Conservation (phyloP, 371 early-diverging fungal genomes). For the Mucor plumbeus region DNA sequence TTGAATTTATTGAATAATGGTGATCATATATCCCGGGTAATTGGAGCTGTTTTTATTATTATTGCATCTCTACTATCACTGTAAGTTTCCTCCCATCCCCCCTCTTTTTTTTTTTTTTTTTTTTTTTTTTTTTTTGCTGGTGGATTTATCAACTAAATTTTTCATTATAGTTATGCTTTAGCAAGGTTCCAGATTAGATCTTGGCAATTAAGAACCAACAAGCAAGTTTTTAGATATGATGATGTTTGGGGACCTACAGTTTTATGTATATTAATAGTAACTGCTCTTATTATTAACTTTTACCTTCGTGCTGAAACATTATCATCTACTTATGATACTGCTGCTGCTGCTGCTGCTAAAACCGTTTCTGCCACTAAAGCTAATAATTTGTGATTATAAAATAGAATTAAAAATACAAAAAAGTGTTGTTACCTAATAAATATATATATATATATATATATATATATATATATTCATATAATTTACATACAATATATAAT, state of each 20-base stretch:
- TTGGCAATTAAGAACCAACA: slow-evolving; percentile 32
- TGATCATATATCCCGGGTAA: slow-evolving; percentile 40
- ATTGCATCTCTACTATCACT: slow-evolving; percentile 31
- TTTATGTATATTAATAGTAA: slow-evolving; percentile 35
- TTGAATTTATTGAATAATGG: slow-evolving; percentile 77
- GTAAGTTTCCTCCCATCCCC: too few relatives aligned
- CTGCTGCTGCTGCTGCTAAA: background rate
- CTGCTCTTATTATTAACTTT: slow-evolving; percentile 36
- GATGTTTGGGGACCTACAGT: slow-evolving; percentile 40
- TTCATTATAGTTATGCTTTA: slow-evolving; percentile 34
- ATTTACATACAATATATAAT: too few relatives aligned
- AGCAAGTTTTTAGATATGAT: slow-evolving; percentile 31
- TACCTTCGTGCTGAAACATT: slow-evolving; percentile 31
- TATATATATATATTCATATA: too few relatives aligned
- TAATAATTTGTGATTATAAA: background rate
- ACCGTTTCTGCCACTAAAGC: background rate
- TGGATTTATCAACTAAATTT: background rate
- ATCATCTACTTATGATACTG: slow-evolving; percentile 11
- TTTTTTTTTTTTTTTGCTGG: background rate
- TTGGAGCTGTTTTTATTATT: slow-evolving; percentile 39
- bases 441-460: too few relatives aligned
- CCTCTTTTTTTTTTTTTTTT: background rate
- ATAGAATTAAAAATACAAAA: too few relatives aligned
- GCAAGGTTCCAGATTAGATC: slow-evolving; percentile 34
- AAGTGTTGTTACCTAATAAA: too few relatives aligned